Evolutionary conservation across 73 alveolate genomes (phyloP).

Genomic region (Breviolum minutum): DNA sequence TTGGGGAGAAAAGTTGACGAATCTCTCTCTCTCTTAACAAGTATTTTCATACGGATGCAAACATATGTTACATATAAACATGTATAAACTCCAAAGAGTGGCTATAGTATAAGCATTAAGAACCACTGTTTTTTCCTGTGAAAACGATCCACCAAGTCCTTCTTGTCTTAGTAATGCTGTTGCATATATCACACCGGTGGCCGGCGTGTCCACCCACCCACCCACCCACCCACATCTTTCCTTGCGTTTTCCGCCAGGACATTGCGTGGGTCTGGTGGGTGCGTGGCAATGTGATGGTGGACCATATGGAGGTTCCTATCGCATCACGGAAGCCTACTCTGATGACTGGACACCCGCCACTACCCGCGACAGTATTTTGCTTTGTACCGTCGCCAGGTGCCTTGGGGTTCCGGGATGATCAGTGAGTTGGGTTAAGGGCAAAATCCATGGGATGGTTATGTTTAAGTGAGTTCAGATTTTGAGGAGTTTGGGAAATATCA

Average conservation of each 20-base stretch:
- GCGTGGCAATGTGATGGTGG: constrained; percentile 72
- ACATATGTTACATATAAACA: too few relatives aligned
- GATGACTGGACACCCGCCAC: constrained; percentile 77
- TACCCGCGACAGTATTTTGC: constrained; percentile 59
- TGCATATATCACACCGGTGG: not conserved
- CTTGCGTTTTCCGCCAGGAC: too few relatives aligned
- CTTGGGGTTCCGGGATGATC: not conserved
- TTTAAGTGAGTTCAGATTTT: not conserved
- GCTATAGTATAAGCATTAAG: too few relatives aligned
- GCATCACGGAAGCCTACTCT: constrained; percentile 32
- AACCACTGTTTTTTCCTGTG: too few relatives aligned
- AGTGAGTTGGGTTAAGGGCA: not conserved
- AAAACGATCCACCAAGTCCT: not conserved
- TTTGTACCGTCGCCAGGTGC: constrained; percentile 61
- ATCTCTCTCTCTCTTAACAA: too few relatives aligned
- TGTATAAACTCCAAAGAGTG: too few relatives aligned
- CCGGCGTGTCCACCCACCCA: not conserved
- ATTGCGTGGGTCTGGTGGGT: constrained; percentile 72
- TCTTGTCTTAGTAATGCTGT: not conserved
- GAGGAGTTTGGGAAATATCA: not conserved
- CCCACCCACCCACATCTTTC: not conserved
- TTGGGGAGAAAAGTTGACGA: too few relatives aligned
- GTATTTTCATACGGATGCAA: too few relatives aligned
- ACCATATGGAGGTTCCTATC: constrained; percentile 56
- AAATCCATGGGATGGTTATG: not conserved